Evolutionary conservation across 2,329 filamentous ascomycete genomes (phyloP), one percentile per base, ranked within the genome.

Genomic region (Cladosporium sp.): DNA sequence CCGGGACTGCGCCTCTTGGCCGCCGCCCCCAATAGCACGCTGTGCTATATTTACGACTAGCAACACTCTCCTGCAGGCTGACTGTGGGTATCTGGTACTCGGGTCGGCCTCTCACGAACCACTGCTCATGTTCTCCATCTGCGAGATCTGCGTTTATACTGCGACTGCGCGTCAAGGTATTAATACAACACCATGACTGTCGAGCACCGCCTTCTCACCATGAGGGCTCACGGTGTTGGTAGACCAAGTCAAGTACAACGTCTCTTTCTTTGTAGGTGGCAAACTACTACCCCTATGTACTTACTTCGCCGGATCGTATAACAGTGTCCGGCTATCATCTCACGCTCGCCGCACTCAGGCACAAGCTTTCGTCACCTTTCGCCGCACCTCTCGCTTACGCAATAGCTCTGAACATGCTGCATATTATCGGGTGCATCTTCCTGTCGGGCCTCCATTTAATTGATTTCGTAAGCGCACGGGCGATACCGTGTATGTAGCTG

Each of bases 1-100:
- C 28, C 55, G 55, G n/a, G 32, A 26, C 55, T 58, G 55, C 55
- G 55, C 55, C 55, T 34, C 52, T 47, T 47, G 41, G 41, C 41
- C 41, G n/a, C 41, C 41, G 41, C 41, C 41, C 41, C 41, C 41
- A 47, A 24, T 47, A 47, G 41, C 10, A 47, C n/a, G 12, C 24
- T 41, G 55, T 58, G 55, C 55, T 58, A 58, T 38, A 38, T 30
- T 54, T 54, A 54, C 24, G 28, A 41, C 32, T 30, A 21, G 52
- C 55, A 58, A 58, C 55, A 41, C 49, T 58, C 30, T 58, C 32
- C 24, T 58, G 55, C 55, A 41, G 55, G 55, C 55, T 58, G 55
- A 58, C 52, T 55, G 52, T 15, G 52, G 32, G 26, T 32, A 26
- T 58, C 55, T 57, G 52, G 30, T 30, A 57, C 26, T 30, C 30